A percentile compares a stretch with the other conserved stretches of the same genome.
Evolutionary conservation across 2,329 filamentous ascomycete species (phyloP).

Genomic region (Trichoderma oligosporum): DNA sequence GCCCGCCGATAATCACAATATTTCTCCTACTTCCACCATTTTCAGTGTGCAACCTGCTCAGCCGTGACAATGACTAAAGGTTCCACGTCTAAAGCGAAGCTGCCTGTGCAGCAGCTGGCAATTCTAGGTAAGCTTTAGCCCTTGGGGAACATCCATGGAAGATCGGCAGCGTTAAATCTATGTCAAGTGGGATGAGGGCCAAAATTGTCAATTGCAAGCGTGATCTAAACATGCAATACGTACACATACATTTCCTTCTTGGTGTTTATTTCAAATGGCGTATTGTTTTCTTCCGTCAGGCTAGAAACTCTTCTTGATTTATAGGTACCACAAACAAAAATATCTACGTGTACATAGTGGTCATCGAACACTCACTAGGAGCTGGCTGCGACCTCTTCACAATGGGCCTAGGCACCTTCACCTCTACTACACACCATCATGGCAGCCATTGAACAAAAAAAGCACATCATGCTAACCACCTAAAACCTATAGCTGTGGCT

Average conservation of each 20-base stretch:
- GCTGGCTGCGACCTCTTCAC: no score
- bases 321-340: no score
- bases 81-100: constrained; percentile 41
- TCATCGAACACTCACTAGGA: no score
- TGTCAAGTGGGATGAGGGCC: no score
- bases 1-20: not conserved
- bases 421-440: not conserved
- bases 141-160: not conserved
- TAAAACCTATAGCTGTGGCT: constrained; percentile 60
- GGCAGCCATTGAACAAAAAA: not conserved
- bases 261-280: no score
- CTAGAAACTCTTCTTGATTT: no score
- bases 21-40: not conserved
- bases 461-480: constrained; percentile 11
- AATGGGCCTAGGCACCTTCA: no score
- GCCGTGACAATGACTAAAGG: constrained; percentile 12
- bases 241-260: no score
- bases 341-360: no score
- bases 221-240: no score
- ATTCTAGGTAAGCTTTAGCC: constrained; percentile 66
- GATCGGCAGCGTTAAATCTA: not conserved
- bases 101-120: constrained; percentile 72
- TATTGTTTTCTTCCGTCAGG: no score
- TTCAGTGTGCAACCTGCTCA: not conserved
- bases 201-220: not conserved